phyloP scores from a whole-genome alignment of 139 green algal genomes.

The Ulvella scutata region DNA sequence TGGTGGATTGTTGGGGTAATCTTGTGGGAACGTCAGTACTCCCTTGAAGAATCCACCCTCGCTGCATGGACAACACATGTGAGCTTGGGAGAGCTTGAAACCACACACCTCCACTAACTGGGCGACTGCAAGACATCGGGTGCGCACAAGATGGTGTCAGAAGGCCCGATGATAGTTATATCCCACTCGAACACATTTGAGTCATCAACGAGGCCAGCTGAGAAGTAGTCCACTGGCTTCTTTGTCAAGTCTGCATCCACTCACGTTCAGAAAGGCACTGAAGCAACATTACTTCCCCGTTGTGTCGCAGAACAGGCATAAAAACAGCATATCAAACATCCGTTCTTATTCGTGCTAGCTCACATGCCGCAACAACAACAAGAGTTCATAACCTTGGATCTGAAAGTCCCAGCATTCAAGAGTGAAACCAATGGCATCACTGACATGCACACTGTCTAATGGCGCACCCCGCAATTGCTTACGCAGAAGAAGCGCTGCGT shows the following conservation, averaged over 20 bases:
- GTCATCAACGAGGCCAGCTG: conserved; percentile 89
- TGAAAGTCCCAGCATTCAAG: background rate
- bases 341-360: background rate
- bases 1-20: conserved; percentile 95
- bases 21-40: conserved; percentile 82
- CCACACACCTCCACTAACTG: background rate
- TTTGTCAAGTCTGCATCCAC: conserved; percentile 77
- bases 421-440: background rate
- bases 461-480: conserved; percentile 84
- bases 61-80: conserved; percentile 18
- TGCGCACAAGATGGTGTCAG: conserved; percentile 90
- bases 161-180: conserved; percentile 93
- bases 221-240: conserved; percentile 96
- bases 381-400: background rate
- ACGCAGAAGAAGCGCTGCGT: conserved; percentile 69
- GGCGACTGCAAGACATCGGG: background rate
- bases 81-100: background rate
- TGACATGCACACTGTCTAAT: background rate
- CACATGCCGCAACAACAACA: background rate
- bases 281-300: background rate
- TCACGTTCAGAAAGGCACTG: background rate
- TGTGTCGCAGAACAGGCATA: background rate
- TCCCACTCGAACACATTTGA: conserved; percentile 96
- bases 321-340: background rate
- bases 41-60: conserved; percentile 99